Evolutionary conservation across 176 grass and related monocot genomes (phyloP), one percentile per base, ranked within the genome.

Genomic region (Lolium perenne): DNA sequence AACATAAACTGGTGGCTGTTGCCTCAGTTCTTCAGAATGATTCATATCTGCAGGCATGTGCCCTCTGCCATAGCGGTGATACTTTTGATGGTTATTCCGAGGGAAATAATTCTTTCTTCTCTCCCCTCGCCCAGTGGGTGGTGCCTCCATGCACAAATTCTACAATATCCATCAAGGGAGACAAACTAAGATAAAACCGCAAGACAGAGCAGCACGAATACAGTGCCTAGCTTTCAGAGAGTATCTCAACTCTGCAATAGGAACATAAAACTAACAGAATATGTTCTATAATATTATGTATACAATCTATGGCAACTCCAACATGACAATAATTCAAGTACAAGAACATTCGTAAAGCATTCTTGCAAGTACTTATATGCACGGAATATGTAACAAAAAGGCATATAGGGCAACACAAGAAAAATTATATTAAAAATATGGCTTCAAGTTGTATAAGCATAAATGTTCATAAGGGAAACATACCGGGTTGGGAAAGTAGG

Each of bases 401-500:
- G 51, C 57, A 80, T 26, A 50, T 15, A 64, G 9, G 25, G 10
- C 23, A 76, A 55, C 18, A 4, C 22, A 41, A 79, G 18, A 87
- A 67, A 45, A 5, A 83, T 35, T 47, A 83, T 48, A 64, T 48
- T 40, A 6, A 35, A 71, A 78, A 83, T 80, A 45, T 6, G 10
- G 32, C 6, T 89, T 81, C 35, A 81, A 55, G 29, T 55, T 63
- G 11, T 62, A 81, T 12, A 81, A 45, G 77, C 63, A 93, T 75
- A 85, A 82, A 75, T 11, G 11, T 57, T 18, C 20, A 88, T 76
- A 22, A 71, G 57, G 58, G 77, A 23, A 85, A 84, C 83, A 26
- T 92, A 95, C 93, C 79, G 74, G 81, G 49, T 93, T 81, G 6
- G 96, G 92, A 71, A 95, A 91, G 90, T 95, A 95, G 60, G 93